These are phyloP conservation scores for Fusarium cicatricum DNA, from an alignment of 2,329 filamentous ascomycete genomes.

Conservation along the genomic window DNA sequence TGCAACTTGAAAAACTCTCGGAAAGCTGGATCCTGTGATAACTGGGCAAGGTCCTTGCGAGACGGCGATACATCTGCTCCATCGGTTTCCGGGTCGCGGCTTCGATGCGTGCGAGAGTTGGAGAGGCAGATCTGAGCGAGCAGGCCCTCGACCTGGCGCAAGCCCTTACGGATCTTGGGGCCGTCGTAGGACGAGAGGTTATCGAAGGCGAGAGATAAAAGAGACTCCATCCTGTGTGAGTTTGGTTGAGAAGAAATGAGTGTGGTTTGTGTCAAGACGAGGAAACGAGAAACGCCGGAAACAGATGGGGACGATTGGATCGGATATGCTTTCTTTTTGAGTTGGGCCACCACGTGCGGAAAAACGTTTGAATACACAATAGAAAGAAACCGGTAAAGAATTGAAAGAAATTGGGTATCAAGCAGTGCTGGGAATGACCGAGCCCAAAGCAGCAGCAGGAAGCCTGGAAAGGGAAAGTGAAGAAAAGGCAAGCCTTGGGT, in stretches of 20 bases:
- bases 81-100: slow-evolving; percentile 42
- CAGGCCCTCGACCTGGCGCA: slow-evolving; percentile 92
- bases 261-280: background rate
- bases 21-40: slow-evolving; percentile 87
- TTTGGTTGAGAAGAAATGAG: slow-evolving; percentile 7
- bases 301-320: slow-evolving; percentile 1
- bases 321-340: slow-evolving; percentile 3
- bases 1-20: slow-evolving; percentile 96
- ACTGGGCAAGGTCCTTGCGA: slow-evolving; percentile 71
- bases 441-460: slow-evolving; percentile 17
- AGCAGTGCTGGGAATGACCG: slow-evolving; percentile 22
- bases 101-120: slow-evolving; percentile 39
- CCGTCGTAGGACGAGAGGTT: slow-evolving; percentile 94
- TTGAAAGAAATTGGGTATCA: slow-evolving; percentile 23
- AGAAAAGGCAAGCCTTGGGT: slow-evolving; percentile 1
- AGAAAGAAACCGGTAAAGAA: slow-evolving; percentile 11
- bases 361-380: background rate
- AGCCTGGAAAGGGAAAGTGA: slow-evolving; percentile 3
- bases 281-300: slow-evolving; percentile 19
- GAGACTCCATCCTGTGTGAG: slow-evolving; percentile 76
- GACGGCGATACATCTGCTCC: slow-evolving; percentile 53
- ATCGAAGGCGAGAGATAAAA: slow-evolving; percentile 93
- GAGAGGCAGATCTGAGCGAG: slow-evolving; percentile 94
- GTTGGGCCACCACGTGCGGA: slow-evolving; percentile 10
- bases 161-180: slow-evolving; percentile 88